Evolutionary conservation across 2,329 filamentous ascomycete species (phyloP), one percentile per base, ranked within the genome.

Genomic region (Epichloe scottii): DNA sequence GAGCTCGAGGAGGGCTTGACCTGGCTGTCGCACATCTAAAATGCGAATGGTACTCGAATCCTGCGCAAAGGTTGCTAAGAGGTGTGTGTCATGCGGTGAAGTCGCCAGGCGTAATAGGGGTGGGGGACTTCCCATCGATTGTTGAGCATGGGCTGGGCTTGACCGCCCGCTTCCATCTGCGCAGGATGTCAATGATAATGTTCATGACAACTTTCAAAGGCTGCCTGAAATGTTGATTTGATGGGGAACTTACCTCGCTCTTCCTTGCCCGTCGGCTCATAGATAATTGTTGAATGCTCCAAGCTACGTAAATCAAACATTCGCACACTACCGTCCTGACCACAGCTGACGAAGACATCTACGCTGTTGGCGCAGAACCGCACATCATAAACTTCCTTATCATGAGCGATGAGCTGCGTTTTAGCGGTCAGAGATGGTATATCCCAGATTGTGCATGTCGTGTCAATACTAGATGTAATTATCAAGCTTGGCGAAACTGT

Each of bases 401-500:
- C 93, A 66, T 98, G 93, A 19, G 93, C 93, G 68, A 98, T 98
- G 44, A 98, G 75, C 66, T 98, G 93, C 2, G 93, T 98, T 71
- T 98, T 98, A 49, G 93, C 93, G 0, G 93, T 98, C 55, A 98
- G 75, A 1, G 93, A 96, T 3, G 93, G 93, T 51, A 98, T 98
- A 66, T 98, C 93, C 93, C 93, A 98, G 58, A 98, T 98, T 4
- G 93, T 98, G 70, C 93, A 98, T 5, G 93, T 98, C 1, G 93
- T 98, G 64, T 98, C 93, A 62, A 98, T 98, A 66, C 90, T 97
- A 3, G 90, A 96, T 1, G 93, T 98, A 62, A 98, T 98, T 63
- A 98, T 98, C 50, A 98, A 75, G 66, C 91, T 96, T 0, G 93
- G 93, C 23, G 89, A 95, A 49, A 98, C 85, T 2, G 88, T 95